phyloP scores from a whole-genome alignment of 2,329 filamentous ascomycete genomes.

The Alternaria tenuissima region DNA sequence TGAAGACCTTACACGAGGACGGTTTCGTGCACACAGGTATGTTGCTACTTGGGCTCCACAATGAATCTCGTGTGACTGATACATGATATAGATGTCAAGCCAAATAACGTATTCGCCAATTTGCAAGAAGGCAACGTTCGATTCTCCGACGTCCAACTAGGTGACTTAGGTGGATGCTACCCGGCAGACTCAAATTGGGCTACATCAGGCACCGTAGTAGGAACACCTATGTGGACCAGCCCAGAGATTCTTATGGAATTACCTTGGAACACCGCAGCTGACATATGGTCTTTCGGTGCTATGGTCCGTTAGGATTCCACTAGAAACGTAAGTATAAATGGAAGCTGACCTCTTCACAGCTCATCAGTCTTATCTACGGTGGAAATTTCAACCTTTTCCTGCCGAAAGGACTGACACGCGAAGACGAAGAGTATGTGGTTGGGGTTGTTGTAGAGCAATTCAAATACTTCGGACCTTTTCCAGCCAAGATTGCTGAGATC shows the following conservation, averaged over 20 bases:
- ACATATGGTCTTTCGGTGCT: conserved; percentile 54
- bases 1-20: conserved; percentile 36
- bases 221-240: conserved; percentile 51
- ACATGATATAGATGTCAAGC: conserved; percentile 39
- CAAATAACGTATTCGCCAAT: conserved; percentile 52
- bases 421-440: conserved; percentile 33
- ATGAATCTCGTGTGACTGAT: conserved; percentile 1
- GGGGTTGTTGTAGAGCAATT: conserved; percentile 33
- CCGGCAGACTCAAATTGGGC: conserved; percentile 29
- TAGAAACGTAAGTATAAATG: conserved; percentile 2
- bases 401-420: conserved; percentile 28
- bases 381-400: conserved; percentile 36
- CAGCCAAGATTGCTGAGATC: conserved; percentile 30
- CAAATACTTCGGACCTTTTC: conserved; percentile 37
- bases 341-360: conserved; percentile 24
- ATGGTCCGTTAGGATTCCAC: conserved; percentile 36
- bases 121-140: conserved; percentile 36
- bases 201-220: conserved; percentile 41
- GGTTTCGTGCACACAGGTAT: conserved; percentile 38
- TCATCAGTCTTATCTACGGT: conserved; percentile 41
- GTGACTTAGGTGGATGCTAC: conserved; percentile 44
- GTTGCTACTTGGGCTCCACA: neutral
- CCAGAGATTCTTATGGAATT: conserved; percentile 43
- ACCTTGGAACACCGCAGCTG: conserved; percentile 49
- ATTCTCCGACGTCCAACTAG: conserved; percentile 48